Base-by-base conservation (phyloP, 1,284 basidiomycete species). In the Apiotrichum gamsii region DNA sequence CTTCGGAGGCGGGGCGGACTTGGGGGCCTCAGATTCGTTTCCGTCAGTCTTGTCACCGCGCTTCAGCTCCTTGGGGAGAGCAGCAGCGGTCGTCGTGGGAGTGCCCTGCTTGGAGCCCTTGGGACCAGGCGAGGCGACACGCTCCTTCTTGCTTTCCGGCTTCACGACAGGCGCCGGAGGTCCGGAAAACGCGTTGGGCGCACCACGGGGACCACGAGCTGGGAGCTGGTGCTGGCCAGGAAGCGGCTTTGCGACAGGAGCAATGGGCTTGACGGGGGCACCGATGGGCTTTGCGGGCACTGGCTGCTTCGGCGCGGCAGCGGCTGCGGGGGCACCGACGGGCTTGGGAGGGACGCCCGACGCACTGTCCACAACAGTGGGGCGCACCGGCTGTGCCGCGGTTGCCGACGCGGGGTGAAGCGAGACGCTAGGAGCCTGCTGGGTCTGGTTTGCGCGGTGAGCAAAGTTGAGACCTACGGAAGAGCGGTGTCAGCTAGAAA, bases 381-480 rank as follows among this genome's bases (percentile, higher is more conserved):
- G 37, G 21, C 69, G 61, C 45, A 64, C 58, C 32, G 58, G 47
- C 29, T 62, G 53, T 11, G 76, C 74, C 28, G 75, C 69, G 25
- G 73, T 59, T 10, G 72, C 65, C 6, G 72, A 59, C 16, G 68
- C 54, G 6, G 35, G 3, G 29, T 42, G 40, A 5, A 47, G 10
- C 13, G 78, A 64, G 48, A 65, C 74, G 9, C 75, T 45, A 69
- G 35, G 76, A 72, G 51, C 54, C 8, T 57, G 51, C 18, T 56
- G 54, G 2, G 49, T 45, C 40, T 59, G 60, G 24, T 50, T 57
- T 6, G 61, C 58, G 34, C 72, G 68, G 47, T 72, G 71, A 14
- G 90, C 87, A 65, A 93, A 98, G 75, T 96, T 97, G 77, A 97
- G 91, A 28, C 91, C 89, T 91, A 56, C n/a, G n/a, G n/a, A n/a